Conservation (phyloP, 2,329 filamentous ascomycete species). For the Thelonectria blattea region DNA sequence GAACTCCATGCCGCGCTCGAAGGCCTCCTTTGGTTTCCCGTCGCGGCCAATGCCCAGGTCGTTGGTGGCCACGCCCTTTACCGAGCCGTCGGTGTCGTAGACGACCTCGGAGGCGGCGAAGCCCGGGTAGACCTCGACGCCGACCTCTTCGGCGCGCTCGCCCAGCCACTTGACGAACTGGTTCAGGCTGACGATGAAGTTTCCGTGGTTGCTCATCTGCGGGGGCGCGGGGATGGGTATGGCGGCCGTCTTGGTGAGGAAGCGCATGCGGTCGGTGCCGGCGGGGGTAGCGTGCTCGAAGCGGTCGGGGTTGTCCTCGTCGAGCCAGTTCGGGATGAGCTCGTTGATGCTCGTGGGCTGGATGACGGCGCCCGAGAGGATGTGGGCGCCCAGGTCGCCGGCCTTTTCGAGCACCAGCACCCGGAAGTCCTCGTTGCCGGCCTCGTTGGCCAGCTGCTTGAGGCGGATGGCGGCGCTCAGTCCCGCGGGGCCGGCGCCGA, state of each 20-base stretch:
- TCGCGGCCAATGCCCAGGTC: slow-evolving; percentile 84
- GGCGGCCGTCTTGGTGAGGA: slow-evolving; percentile 80
- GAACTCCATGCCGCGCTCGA: slow-evolving; percentile 98
- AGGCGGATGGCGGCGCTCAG: slow-evolving; percentile 91
- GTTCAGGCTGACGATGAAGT: slow-evolving; percentile 96
- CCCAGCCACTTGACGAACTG: slow-evolving; percentile 96
- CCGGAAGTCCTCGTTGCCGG: slow-evolving; percentile 93
- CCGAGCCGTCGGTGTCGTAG: slow-evolving; percentile 84
- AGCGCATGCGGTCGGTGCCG: slow-evolving; percentile 86
- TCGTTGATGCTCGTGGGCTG: slow-evolving; percentile 88
- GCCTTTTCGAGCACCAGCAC: slow-evolving; percentile 95
- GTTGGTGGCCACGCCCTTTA: slow-evolving; percentile 94
- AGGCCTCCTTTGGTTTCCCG: slow-evolving; percentile 85
- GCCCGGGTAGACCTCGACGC: slow-evolving; percentile 94
- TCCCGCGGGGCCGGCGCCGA: slow-evolving; percentile 94
- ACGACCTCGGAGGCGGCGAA: slow-evolving; percentile 94
- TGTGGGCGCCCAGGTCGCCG: slow-evolving; percentile 92
- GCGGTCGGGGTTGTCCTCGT: slow-evolving; percentile 83
- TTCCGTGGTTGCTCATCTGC: slow-evolving; percentile 98
- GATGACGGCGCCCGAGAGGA: slow-evolving; percentile 93
- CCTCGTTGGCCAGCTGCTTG: slow-evolving; percentile 93
- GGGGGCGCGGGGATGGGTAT: slow-evolving; percentile 87
- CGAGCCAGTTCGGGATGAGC: slow-evolving; percentile 91
- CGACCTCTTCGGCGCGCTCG: slow-evolving; percentile 93
- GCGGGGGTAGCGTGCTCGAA: slow-evolving; percentile 90